Percentiles rank a stretch among this genome's conserved stretches.
phyloP scores from a whole-genome alignment of 768 basidiomycete species.

The Tricholoma hemisulphureum region DNA sequence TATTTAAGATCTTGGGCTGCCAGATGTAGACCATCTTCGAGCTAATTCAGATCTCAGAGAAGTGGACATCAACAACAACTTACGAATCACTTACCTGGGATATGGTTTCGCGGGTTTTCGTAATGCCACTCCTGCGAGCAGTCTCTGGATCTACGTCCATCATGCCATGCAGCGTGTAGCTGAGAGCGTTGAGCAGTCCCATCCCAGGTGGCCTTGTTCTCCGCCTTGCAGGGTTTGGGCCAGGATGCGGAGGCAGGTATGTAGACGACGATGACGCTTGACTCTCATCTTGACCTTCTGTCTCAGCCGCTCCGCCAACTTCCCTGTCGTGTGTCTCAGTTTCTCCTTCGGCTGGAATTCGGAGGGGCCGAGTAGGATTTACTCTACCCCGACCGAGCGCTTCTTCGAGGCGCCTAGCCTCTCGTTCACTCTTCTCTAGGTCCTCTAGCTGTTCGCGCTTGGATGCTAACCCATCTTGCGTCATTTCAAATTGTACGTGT shows the following conservation, averaged over 20 bases:
- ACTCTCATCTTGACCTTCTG: slow-evolving; percentile 28
- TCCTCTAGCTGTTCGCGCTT: slow-evolving; percentile 86
- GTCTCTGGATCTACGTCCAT: slow-evolving; percentile 99
- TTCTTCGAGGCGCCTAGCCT: slow-evolving; percentile 85
- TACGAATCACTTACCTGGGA: slow-evolving; percentile 65
- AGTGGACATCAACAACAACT: not conserved
- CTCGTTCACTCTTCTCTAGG: slow-evolving; percentile 88
- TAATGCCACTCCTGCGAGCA: slow-evolving; percentile 87
- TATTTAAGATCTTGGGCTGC: slow-evolving; percentile 94
- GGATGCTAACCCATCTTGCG: slow-evolving; percentile 82
- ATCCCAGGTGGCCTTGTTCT: slow-evolving; percentile 69
- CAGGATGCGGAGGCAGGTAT: slow-evolving; percentile 76
- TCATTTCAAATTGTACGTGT: slow-evolving; percentile 97
- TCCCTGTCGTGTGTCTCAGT: slow-evolving; percentile 5
- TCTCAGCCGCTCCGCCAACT: slow-evolving; percentile 23
- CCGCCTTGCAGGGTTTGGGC: slow-evolving; percentile 60
- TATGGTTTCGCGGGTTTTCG: slow-evolving; percentile 91
- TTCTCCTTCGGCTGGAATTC: slow-evolving; percentile 26
- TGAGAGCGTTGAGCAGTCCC: slow-evolving; percentile 87
- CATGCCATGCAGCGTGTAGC: slow-evolving; percentile 94
- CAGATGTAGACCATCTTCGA: slow-evolving; percentile 92
- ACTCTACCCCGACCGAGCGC: slow-evolving; percentile 67
- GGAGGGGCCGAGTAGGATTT: slow-evolving; percentile 23
- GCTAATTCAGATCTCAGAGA: slow-evolving; percentile 41
- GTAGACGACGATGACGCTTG: slow-evolving; percentile 43